Evolutionary conservation across 1,284 basidiomycete species (phyloP), one percentile per base, ranked within the genome.

Genomic region (Apiotrichum siamense): DNA sequence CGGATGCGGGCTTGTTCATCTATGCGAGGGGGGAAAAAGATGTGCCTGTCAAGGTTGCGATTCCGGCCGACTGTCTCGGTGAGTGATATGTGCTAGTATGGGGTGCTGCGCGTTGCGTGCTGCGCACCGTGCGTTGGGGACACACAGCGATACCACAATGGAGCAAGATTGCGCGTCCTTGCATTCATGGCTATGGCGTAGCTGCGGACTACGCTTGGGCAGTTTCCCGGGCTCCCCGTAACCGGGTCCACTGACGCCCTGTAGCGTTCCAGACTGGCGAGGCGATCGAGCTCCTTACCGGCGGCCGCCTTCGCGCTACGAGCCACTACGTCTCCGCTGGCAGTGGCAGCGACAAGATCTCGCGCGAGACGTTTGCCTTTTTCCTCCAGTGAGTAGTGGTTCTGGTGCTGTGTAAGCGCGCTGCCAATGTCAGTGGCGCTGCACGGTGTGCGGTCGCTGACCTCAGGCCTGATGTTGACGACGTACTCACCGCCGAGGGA

Each of bases 191-290:
- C n/a, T n/a, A n/a, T n/a, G n/a, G n/a, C n/a, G n/a, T n/a, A n/a
- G n/a, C n/a, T n/a, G n/a, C n/a, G n/a, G n/a, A n/a, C n/a, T n/a
- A n/a, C n/a, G n/a, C n/a, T n/a, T n/a, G n/a, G n/a, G n/a, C n/a
- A n/a, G n/a, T n/a, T n/a, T n/a, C n/a, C n/a, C n/a, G n/a, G n/a
- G n/a, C n/a, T n/a, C n/a, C n/a, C n/a, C n/a, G n/a, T n/a, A n/a
- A n/a, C n/a, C n/a, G n/a, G n/a, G n/a, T n/a, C n/a, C n/a, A n/a
- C n/a, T 15, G 29, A n/a, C n/a, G n/a, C n/a, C n/a, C n/a, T n/a
- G n/a, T 17, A 44, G 91, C 91, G 2, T 93, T 96, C 73, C 91
- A 97, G 71, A 94, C 89, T 0, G 91, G 91, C 9, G 89, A 96
- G 74, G 88, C 91, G 15, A 80, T 97, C 25, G 83, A 92, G 69